phyloP scores from a whole-genome alignment of 805 yeast species.

The Pichia exigua region DNA sequence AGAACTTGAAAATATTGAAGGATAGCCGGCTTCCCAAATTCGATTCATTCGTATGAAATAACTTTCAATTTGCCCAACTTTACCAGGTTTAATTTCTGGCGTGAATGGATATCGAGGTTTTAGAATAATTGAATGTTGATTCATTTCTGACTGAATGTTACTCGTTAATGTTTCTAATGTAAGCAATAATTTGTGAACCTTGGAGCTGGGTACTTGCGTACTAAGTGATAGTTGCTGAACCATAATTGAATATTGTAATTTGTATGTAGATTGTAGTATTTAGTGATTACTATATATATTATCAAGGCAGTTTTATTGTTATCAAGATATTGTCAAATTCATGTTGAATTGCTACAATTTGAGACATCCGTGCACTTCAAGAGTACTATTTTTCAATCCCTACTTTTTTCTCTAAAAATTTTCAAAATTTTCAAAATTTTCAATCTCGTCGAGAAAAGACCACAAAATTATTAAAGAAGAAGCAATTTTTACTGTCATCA shows the following conservation, averaged over 20 bases:
- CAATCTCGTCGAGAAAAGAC: not conserved
- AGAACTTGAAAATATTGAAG: not conserved
- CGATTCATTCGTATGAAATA: slow-evolving; percentile 43
- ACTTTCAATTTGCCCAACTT: slow-evolving; percentile 50
- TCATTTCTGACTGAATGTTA: slow-evolving; percentile 34
- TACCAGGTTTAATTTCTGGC: slow-evolving; percentile 49
- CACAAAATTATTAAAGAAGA: not conserved
- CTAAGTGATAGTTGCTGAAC: slow-evolving; percentile 48
- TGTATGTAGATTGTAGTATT: not conserved
- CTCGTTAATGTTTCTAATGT: slow-evolving; percentile 50
- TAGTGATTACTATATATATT: not conserved
- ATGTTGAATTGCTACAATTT: not conserved
- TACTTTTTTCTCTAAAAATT: not conserved
- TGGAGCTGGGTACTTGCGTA: slow-evolving; percentile 35
- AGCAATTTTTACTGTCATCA: not conserved
- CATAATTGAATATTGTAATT: slow-evolving; percentile 22
- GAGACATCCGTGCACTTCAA: not conserved
- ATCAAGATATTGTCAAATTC: not conserved
- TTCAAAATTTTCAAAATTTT: not conserved
- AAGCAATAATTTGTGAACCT: slow-evolving; percentile 35
- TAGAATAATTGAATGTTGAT: slow-evolving; percentile 42
- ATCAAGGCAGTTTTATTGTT: too few species aligned
- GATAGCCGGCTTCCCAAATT: slow-evolving; percentile 29
- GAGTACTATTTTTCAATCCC: too few species aligned
- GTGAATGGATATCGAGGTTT: slow-evolving; percentile 44